Conservation (phyloP, 2,329 filamentous ascomycete genomes). For the Exophiala spinifera region DNA sequence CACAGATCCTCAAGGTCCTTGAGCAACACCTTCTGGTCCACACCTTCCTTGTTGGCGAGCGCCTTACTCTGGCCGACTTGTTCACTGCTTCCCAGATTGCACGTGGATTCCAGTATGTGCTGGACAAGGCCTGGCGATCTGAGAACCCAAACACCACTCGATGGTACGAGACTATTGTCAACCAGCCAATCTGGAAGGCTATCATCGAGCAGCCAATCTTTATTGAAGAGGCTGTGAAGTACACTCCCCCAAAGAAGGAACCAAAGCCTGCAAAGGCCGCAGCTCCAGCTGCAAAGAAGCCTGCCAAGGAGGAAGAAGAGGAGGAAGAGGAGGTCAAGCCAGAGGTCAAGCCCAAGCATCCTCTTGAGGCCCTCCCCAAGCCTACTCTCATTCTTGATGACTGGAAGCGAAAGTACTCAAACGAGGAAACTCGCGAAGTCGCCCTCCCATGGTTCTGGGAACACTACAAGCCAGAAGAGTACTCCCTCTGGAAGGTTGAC, state of each 20-base stretch:
- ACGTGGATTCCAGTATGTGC: slow-evolving; percentile 90
- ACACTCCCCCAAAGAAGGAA: slow-evolving; percentile 70
- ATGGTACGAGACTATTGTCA: slow-evolving; percentile 92
- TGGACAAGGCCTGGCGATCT: slow-evolving; percentile 83
- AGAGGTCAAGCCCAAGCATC: slow-evolving; percentile 88
- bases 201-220: slow-evolving; percentile 73
- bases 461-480: slow-evolving; percentile 89
- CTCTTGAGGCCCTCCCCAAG: slow-evolving; percentile 77
- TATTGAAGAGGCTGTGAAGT: slow-evolving; percentile 75
- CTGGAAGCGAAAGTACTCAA: slow-evolving; percentile 99
- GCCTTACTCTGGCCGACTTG: slow-evolving; percentile 92
- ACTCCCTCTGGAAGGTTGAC: slow-evolving; percentile 88
- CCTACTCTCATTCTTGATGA: slow-evolving; percentile 84
- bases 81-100: slow-evolving; percentile 75
- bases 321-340: slow-evolving; percentile 60
- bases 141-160: slow-evolving; percentile 81
- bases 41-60: slow-evolving; percentile 97
- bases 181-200: slow-evolving; percentile 85
- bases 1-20: slow-evolving; percentile 67
- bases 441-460: slow-evolving; percentile 99
- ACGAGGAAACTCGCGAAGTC: slow-evolving; percentile 76
- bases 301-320: slow-evolving; percentile 52
- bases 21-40: slow-evolving; percentile 87
- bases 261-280: slow-evolving; percentile 65
- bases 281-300: slow-evolving; percentile 57